These are phyloP conservation scores for Colletotrichum sp. DNA, from an alignment of 2,329 filamentous ascomycete species.

Conservation along the genomic window DNA sequence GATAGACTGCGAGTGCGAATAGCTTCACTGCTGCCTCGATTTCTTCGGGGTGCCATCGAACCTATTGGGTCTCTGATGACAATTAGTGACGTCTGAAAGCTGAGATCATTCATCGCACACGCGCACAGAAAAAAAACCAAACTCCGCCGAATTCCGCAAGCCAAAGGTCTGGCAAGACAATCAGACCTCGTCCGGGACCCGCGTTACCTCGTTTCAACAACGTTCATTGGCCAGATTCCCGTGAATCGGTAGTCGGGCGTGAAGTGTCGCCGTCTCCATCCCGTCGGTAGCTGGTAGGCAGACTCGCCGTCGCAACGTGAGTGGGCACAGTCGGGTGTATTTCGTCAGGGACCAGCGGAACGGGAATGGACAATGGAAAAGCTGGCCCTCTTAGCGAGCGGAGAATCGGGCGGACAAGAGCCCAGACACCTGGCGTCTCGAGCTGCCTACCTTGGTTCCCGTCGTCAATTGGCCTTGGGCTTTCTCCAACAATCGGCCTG, in stretches of 20 bases:
- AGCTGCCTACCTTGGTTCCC: neutral
- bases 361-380: neutral
- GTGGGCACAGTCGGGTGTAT: neutral
- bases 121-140: neutral
- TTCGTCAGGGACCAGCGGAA: neutral
- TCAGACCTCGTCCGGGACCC: neutral
- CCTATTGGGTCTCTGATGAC: neutral
- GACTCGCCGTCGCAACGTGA: neutral
- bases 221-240: neutral
- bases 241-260: neutral
- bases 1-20: neutral
- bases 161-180: neutral
- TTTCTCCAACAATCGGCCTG: too few relatives aligned
- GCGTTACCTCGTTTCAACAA: neutral
- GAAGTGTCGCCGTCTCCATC: neutral
- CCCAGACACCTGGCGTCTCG: constrained; percentile 4
- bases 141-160: neutral
- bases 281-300: neutral
- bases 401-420: neutral
- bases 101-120: neutral
- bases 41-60: neutral
- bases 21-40: neutral
- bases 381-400: neutral
- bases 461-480: neutral
- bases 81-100: neutral